Evolutionary conservation across 2,329 filamentous ascomycete genomes (phyloP).

Genomic region (Davidsoniella australis): DNA sequence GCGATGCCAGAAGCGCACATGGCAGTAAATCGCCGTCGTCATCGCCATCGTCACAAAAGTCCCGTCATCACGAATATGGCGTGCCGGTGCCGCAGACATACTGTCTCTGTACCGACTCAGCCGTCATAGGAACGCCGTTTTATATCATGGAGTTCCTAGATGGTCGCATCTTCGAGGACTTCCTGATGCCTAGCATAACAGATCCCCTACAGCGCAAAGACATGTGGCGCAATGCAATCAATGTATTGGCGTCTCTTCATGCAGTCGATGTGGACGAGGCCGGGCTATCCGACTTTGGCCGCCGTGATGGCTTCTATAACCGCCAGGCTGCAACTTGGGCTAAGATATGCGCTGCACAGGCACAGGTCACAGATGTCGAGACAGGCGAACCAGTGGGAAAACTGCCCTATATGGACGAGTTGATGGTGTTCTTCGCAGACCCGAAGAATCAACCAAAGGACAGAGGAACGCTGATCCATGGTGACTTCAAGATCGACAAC

Average conservation of each 20-base stretch:
- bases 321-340: conserved; percentile 74
- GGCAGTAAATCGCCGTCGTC: no score
- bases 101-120: conserved; percentile 68
- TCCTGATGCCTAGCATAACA: conserved; percentile 56
- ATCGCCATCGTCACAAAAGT: no score
- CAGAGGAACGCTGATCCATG: conserved; percentile 66
- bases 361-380: conserved; percentile 57
- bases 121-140: conserved; percentile 74
- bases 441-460: conserved; percentile 56
- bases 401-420: conserved; percentile 68
- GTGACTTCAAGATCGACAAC: conserved; percentile 94
- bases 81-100: conserved; percentile 75
- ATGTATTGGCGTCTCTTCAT: conserved; percentile 75
- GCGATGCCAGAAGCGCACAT: conserved; percentile 19
- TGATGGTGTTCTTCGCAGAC: conserved; percentile 62
- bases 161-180: conserved; percentile 84
- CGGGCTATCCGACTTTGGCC: conserved; percentile 58
- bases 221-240: conserved; percentile 76
- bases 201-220: conserved; percentile 46
- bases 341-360: conserved; percentile 63
- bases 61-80: neutral
- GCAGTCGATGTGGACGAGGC: conserved; percentile 48
- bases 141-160: conserved; percentile 96
- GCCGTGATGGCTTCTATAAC: conserved; percentile 59
- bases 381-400: conserved; percentile 59